Evolutionary conservation across 805 yeast species (phyloP), one percentile per base, ranked within the genome.

Genomic region (Starmera caribaea): DNA sequence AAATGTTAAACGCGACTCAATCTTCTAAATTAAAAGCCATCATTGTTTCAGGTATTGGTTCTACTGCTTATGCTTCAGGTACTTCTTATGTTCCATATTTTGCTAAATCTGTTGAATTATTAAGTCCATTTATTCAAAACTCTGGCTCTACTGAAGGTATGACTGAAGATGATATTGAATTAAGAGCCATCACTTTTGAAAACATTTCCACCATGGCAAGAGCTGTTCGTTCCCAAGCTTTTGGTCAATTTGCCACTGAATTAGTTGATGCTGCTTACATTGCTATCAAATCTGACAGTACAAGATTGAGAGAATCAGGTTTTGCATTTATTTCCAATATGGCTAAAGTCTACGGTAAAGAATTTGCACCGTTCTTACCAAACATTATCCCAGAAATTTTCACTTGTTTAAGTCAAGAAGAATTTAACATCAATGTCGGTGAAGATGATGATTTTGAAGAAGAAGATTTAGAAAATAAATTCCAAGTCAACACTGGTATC

Each of bases 1-100:
- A 73, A 42, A 82, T 92, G 84, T 74, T 90, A 53, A 81, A 77
- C 52, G 69, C 74, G 46, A 85, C 94, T 37, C 72, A 78, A 50
- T 81, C 89, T 16, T 75, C 94, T 13, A 64, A 63, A 43, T 69
- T 84, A 56, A 81, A 79, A 60, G 66, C 84, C 37, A 85, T 86
- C 44, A 80, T 84, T 55, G 96, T 92, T 43, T 84, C 95, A 39
- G 96, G 97, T 32, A 85, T 92, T 59, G 97, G 97, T 41, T 89
- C 97, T 32, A 86, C 96, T 43, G 97, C 98, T 26, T 88, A 81
- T 57, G 95, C 97, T 41, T 78, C 96, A 34, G 96, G 97, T 63
- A 79, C 80, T 52, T 73, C 83, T 32, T 92, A 85, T 64, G 68
- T 73, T 44, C 97, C 97, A 44, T 92, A 74, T 68, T 90, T 90